Conservation (phyloP, 2,329 filamentous ascomycete genomes). For the Ilyonectria destructans region DNA sequence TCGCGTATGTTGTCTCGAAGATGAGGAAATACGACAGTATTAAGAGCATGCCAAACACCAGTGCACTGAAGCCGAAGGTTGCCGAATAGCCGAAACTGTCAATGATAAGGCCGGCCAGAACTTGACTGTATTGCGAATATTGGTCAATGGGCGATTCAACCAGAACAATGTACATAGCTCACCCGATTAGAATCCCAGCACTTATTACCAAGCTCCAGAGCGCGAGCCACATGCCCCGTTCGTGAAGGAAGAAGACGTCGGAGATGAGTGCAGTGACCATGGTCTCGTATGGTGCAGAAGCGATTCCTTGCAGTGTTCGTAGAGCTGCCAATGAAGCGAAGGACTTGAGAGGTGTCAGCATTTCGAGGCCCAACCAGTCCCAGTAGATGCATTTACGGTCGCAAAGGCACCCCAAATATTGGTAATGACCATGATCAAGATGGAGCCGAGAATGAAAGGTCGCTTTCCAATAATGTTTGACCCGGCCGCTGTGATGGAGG, state of each 20-base stretch:
- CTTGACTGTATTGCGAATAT: constrained; percentile 10
- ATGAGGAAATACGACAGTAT: constrained; percentile 6
- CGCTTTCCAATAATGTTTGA: constrained; percentile 16
- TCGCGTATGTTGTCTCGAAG: constrained; percentile 17
- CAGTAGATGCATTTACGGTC: neutral
- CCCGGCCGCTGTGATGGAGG: constrained; percentile 12
- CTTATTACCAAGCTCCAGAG: constrained; percentile 16
- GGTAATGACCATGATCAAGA: constrained; percentile 18
- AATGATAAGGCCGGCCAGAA: constrained; percentile 12
- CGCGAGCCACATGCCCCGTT: constrained; percentile 13
- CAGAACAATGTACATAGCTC: neutral
- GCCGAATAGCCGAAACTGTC: constrained; percentile 2
- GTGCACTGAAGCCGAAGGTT: constrained; percentile 11
- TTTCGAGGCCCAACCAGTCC: neutral
- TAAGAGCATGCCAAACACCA: constrained; percentile 12
- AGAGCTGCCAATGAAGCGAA: constrained; percentile 13
- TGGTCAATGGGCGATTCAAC: neutral
- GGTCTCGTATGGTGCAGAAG: constrained; percentile 14
- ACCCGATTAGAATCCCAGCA: constrained; percentile 3
- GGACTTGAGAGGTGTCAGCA: constrained; percentile 5
- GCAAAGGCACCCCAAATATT: constrained; percentile 18
- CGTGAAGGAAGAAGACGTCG: constrained; percentile 14
- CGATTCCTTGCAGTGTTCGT: constrained; percentile 13
- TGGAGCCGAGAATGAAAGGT: constrained; percentile 14
- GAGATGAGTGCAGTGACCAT: constrained; percentile 10